Evolutionary conservation across 768 basidiomycete species (phyloP).

Genomic region (Leccinum barrowsii): DNA sequence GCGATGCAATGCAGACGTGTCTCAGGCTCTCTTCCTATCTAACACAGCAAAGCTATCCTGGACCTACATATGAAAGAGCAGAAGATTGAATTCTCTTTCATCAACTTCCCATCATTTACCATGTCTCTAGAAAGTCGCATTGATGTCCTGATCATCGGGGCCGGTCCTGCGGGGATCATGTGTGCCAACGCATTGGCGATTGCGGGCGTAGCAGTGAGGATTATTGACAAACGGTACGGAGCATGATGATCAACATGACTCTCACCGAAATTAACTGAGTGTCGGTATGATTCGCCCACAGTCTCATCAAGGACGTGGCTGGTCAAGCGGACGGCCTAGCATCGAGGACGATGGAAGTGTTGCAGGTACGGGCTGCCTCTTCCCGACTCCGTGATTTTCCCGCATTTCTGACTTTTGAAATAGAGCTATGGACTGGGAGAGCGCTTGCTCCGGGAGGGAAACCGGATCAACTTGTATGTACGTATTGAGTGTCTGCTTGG

Average conservation of each 20-base stretch:
- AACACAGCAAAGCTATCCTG: too few species aligned
- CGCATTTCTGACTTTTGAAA: too few species aligned
- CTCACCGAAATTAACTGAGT: not conserved
- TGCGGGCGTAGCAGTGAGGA: not conserved
- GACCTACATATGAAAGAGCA: too few species aligned
- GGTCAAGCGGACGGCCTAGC: not conserved
- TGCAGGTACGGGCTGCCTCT: not conserved
- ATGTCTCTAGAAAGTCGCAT: not conserved
- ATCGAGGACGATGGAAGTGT: not conserved
- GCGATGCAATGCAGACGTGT: too few species aligned
- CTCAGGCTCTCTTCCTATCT: too few species aligned
- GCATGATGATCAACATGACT: not conserved
- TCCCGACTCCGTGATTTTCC: too few species aligned
- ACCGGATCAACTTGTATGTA: not conserved
- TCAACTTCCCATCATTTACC: not conserved
- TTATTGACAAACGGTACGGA: not conserved
- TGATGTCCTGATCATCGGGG: not conserved
- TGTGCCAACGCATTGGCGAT: not conserved
- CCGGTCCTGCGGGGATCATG: not conserved
- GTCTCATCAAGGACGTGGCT: not conserved
- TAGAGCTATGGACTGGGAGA: not conserved
- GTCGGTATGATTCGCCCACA: not conserved
- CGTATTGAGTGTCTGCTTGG: not conserved
- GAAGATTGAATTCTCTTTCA: too few species aligned
- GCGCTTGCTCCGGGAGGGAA: not conserved